Conservation (phyloP, 306 rosid species). For the Echinosophora koreensis region DNA sequence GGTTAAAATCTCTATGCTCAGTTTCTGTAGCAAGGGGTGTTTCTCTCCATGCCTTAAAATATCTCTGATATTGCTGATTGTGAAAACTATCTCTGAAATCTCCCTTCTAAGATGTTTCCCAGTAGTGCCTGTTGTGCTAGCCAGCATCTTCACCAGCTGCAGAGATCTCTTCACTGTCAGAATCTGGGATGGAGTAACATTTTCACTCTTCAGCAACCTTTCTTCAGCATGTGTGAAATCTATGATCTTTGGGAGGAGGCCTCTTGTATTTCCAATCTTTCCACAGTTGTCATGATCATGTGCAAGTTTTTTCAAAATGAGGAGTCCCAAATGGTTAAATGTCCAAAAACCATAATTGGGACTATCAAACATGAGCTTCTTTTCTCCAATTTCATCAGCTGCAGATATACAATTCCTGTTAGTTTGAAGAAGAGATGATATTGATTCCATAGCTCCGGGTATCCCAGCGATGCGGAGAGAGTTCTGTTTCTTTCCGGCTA, state of each 20-base stretch:
- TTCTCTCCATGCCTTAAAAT: slow-evolving; percentile 75
- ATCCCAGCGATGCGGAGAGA: slow-evolving; percentile 85
- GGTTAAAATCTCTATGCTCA: slow-evolving; percentile 85
- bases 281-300: slow-evolving; percentile 93
- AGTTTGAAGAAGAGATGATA: slow-evolving; percentile 80
- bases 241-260: slow-evolving; percentile 84
- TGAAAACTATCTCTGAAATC: slow-evolving; percentile 86
- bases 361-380: slow-evolving; percentile 59
- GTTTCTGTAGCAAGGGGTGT: slow-evolving; percentile 73
- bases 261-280: slow-evolving; percentile 92
- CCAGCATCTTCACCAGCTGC: slow-evolving; percentile 89
- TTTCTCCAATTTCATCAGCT: slow-evolving; percentile 84
- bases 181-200: slow-evolving; percentile 61
- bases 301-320: slow-evolving; percentile 82
- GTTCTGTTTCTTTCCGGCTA: slow-evolving; percentile 90
- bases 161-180: slow-evolving; percentile 75
- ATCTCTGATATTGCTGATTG: slow-evolving; percentile 87
- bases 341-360: slow-evolving; percentile 75
- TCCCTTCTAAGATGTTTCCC: slow-evolving; percentile 80
- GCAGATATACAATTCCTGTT: slow-evolving; percentile 65
- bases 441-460: slow-evolving; percentile 94
- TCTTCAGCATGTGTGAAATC: slow-evolving; percentile 82
- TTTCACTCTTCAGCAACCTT: slow-evolving; percentile 64
- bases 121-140: slow-evolving; percentile 74
- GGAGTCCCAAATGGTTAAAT: slow-evolving; percentile 84